phyloP scores from a whole-genome alignment of 352 stramenopile species.

The Phytophthora podocarpi region DNA sequence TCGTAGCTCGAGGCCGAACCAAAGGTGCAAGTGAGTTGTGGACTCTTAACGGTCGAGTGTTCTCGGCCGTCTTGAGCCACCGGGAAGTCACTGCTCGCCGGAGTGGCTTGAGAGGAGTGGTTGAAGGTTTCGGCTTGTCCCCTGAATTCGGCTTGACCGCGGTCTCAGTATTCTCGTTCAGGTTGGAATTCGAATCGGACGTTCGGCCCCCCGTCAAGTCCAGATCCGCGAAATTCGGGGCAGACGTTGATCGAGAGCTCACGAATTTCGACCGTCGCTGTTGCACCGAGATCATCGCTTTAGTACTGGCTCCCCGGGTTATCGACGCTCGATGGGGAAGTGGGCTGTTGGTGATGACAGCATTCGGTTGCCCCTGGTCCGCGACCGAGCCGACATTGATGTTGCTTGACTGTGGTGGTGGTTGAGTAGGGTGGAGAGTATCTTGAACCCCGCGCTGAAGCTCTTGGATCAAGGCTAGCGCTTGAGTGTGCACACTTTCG shows the following conservation, averaged over 20 bases:
- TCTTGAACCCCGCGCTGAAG: constrained; percentile 19
- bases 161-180: neutral
- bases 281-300: constrained; percentile 4
- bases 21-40: constrained; percentile 7
- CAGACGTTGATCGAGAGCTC: constrained; percentile 19
- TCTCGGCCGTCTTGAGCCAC: constrained; percentile 31
- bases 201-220: neutral
- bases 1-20: constrained; percentile 5
- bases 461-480: constrained; percentile 21
- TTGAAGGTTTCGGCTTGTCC: neutral
- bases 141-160: neutral
- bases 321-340: too few species aligned
- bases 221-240: constrained; percentile 27
- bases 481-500: constrained; percentile 22
- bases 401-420: neutral
- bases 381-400: neutral
- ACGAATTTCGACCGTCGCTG: constrained; percentile 22
- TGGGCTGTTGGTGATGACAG: neutral
- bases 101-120: neutral
- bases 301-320: too few species aligned
- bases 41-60: constrained; percentile 10
- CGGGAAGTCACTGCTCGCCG: constrained; percentile 24
- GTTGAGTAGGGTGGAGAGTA: constrained; percentile 2
- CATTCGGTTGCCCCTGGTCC: neutral
- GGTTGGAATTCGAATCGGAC: neutral